Conservation (phyloP, 208 protist genomes). For the Trypanosoma rangeli region DNA sequence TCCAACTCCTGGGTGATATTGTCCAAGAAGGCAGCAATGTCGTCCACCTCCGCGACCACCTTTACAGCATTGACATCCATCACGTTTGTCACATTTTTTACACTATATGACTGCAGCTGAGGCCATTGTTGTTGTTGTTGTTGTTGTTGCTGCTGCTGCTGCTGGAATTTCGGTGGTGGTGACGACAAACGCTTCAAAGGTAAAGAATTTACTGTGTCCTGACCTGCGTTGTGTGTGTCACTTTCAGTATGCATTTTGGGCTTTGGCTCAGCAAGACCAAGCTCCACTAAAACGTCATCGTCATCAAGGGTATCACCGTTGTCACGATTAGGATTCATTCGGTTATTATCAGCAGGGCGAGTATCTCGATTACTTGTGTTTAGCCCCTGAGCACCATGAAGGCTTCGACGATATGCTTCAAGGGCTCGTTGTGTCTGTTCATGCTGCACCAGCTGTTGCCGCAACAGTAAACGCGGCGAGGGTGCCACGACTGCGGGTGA, state of each 20-base stretch:
- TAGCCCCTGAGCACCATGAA: slow-evolving; percentile 9
- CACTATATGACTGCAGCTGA: background rate
- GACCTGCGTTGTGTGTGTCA: background rate
- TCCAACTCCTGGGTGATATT: slow-evolving; percentile 80
- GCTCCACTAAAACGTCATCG: slow-evolving; percentile 28
- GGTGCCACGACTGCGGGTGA: slow-evolving; percentile 2
- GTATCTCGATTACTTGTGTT: background rate
- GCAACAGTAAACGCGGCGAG: slow-evolving; percentile 56
- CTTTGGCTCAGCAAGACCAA: slow-evolving; percentile 31
- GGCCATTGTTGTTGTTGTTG: background rate
- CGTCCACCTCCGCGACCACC: slow-evolving; percentile 28
- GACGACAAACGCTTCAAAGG: background rate
- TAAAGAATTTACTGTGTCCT: background rate
- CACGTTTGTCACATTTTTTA: background rate
- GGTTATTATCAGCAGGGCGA: background rate
- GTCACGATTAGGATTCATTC: background rate
- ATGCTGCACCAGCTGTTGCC: slow-evolving; percentile 65
- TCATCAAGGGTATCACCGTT: slow-evolving; percentile 18
- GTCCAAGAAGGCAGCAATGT: slow-evolving; percentile 55
- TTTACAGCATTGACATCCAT: slow-evolving; percentile 5
- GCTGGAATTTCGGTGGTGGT: background rate
- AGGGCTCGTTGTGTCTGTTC: slow-evolving; percentile 55
- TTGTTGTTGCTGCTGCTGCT: background rate
- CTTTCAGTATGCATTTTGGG: background rate
- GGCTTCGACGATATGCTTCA: slow-evolving; percentile 45